phyloP scores from a whole-genome alignment of 2,329 filamentous ascomycete genomes.

The Cercospora janseana region DNA sequence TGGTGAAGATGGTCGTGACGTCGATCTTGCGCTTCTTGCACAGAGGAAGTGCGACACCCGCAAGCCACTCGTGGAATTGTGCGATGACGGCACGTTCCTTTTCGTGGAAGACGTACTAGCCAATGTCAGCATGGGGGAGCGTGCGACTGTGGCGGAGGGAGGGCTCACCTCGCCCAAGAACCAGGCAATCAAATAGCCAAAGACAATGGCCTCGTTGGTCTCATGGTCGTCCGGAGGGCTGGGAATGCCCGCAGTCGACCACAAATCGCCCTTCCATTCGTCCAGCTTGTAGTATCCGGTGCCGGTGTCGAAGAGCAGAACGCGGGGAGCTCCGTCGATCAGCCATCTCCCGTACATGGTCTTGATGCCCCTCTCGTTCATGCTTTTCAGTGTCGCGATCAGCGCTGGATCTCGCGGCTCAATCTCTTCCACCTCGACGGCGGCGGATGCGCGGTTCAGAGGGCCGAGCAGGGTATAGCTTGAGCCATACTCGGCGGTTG shows the following conservation, averaged over 20 bases:
- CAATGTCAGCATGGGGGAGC: conserved; percentile 21
- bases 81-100: conserved; percentile 89
- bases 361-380: conserved; percentile 87
- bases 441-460: conserved; percentile 85
- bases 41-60: conserved; percentile 87
- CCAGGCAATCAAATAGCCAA: conserved; percentile 96
- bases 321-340: conserved; percentile 91
- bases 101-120: conserved; percentile 87
- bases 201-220: conserved; percentile 96
- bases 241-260: conserved; percentile 91
- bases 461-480: conserved; percentile 94
- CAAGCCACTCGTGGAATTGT: conserved; percentile 98
- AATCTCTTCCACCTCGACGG: conserved; percentile 95
- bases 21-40: conserved; percentile 94
- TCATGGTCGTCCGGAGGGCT: conserved; percentile 87
- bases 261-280: conserved; percentile 96
- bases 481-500: conserved; percentile 97
- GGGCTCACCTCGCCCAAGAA: conserved; percentile 85
- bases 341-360: conserved; percentile 95
- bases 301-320: conserved; percentile 91
- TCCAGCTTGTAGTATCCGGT: conserved; percentile 87
- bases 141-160: neutral
- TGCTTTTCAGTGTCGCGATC: conserved; percentile 78
- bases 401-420: conserved; percentile 79
- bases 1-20: conserved; percentile 97